Evolutionary conservation across 2,329 filamentous ascomycete genomes (phyloP).

Genomic region (Botrytis tulipae): DNA sequence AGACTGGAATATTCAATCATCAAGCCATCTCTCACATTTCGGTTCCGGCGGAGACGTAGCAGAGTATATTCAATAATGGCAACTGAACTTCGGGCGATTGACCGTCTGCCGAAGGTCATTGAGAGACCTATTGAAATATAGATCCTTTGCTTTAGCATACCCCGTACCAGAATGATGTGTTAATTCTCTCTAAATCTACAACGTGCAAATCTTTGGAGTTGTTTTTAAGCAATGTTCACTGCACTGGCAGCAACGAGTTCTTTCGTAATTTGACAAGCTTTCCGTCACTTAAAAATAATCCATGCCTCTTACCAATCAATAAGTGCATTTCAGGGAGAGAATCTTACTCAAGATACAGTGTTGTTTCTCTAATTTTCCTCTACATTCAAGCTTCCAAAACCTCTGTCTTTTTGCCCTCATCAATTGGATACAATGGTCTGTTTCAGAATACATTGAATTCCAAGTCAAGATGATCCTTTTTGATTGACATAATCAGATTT

Average conservation of each 20-base stretch:
- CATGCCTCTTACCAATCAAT: background rate
- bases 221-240: background rate
- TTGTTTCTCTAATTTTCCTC: background rate
- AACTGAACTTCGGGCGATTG: background rate
- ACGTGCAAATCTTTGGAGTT: background rate
- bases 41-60: background rate
- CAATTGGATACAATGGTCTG: background rate
- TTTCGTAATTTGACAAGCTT: background rate
- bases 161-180: background rate
- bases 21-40: background rate
- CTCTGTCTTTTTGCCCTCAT: background rate
- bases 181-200: background rate
- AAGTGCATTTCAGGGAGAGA: background rate
- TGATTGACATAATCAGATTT: background rate
- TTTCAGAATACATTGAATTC: background rate
- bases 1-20: background rate
- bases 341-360: background rate
- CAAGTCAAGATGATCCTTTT: background rate
- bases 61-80: background rate
- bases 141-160: background rate
- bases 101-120: background rate
- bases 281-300: fast-evolving
- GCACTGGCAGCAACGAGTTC: no score
- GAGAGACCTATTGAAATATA: background rate
- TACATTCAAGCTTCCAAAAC: background rate